These are phyloP conservation scores for Tolypocladium cylindrosporum DNA, from an alignment of 2,329 filamentous ascomycete species.

Conservation along the genomic window DNA sequence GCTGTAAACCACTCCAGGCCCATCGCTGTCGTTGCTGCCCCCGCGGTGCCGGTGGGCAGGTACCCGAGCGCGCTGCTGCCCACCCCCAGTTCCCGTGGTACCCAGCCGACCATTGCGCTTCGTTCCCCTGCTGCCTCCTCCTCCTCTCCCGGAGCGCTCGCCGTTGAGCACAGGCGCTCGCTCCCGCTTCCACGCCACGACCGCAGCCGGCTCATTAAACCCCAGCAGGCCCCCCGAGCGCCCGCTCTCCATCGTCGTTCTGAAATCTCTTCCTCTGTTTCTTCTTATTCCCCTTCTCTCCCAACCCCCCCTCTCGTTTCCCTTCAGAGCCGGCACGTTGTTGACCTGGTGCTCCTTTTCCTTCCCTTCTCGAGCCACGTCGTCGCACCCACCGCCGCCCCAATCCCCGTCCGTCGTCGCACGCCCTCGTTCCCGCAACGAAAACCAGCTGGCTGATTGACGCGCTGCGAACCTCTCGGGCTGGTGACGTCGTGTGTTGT, in stretches of 20 bases:
- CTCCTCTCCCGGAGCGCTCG: background rate
- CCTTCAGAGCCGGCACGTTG: constrained; percentile 1
- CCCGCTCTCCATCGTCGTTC: constrained; percentile 13
- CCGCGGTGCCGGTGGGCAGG: background rate
- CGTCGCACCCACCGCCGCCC: constrained; percentile 15
- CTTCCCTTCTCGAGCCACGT: constrained; percentile 12
- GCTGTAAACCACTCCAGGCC: background rate
- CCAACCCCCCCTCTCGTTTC: constrained; percentile 8
- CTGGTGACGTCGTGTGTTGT: constrained; percentile 13
- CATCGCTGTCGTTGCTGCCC: background rate
- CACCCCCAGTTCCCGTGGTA: background rate
- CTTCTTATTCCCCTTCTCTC: constrained; percentile 15
- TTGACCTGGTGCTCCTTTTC: constrained; percentile 20
- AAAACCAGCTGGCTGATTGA: constrained; percentile 12
- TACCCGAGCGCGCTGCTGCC: background rate
- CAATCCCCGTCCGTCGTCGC: constrained; percentile 9
- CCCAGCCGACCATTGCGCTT: background rate
- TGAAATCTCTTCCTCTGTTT: constrained; percentile 20
- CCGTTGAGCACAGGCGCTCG: constrained; percentile 2
- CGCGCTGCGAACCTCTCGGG: constrained; percentile 3
- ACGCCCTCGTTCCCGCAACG: constrained; percentile 4
- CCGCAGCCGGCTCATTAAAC: constrained; percentile 20
- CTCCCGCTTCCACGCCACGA: constrained; percentile 12
- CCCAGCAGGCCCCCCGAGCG: constrained; percentile 17
- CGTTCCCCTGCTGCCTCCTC: background rate